A percentile compares a stretch with the other conserved stretches of the same genome.
phyloP scores from a whole-genome alignment of 2,329 filamentous ascomycete species.

The Macrophomina pseudophaseolina region DNA sequence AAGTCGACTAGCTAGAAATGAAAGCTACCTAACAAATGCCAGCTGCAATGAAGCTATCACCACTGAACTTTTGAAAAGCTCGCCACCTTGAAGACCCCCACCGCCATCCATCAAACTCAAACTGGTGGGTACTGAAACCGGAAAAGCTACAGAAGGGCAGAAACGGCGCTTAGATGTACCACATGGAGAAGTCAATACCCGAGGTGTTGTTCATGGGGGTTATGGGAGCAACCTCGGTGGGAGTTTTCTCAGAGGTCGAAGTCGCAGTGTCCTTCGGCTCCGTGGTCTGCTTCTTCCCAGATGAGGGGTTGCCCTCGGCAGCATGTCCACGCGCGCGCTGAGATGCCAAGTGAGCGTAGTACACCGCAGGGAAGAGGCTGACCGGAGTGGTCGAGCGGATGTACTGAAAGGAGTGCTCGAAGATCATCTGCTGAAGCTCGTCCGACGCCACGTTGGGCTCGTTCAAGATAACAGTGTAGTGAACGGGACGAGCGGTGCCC shows the following conservation, averaged over 20 bases:
- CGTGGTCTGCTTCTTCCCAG: slow-evolving; percentile 28
- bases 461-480: slow-evolving; percentile 88
- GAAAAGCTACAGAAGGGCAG: background rate
- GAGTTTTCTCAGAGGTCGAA: slow-evolving; percentile 35
- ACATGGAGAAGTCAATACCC: slow-evolving; percentile 52
- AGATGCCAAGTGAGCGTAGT: slow-evolving; percentile 92
- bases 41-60: background rate
- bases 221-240: slow-evolving; percentile 45
- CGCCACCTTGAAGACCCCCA: background rate
- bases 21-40: background rate
- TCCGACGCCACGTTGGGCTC: slow-evolving; percentile 72
- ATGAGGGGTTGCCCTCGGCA: slow-evolving; percentile 2
- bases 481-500: slow-evolving; percentile 88
- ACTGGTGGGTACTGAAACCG: background rate
- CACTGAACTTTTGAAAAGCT: background rate
- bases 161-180: slow-evolving; percentile 51
- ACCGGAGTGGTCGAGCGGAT: slow-evolving; percentile 90
- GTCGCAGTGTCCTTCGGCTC: slow-evolving; percentile 35
- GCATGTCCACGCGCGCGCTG: slow-evolving; percentile 75
- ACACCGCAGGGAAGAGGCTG: slow-evolving; percentile 84
- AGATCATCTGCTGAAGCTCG: slow-evolving; percentile 84
- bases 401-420: slow-evolving; percentile 94
- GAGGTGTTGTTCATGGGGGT: slow-evolving; percentile 47
- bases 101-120: background rate
- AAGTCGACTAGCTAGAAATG: background rate